Percentiles rank a stretch among this genome's conserved stretches.
phyloP scores from a whole-genome alignment of 1,284 basidiomycete genomes.

The Ceratobasidium theobromae region DNA sequence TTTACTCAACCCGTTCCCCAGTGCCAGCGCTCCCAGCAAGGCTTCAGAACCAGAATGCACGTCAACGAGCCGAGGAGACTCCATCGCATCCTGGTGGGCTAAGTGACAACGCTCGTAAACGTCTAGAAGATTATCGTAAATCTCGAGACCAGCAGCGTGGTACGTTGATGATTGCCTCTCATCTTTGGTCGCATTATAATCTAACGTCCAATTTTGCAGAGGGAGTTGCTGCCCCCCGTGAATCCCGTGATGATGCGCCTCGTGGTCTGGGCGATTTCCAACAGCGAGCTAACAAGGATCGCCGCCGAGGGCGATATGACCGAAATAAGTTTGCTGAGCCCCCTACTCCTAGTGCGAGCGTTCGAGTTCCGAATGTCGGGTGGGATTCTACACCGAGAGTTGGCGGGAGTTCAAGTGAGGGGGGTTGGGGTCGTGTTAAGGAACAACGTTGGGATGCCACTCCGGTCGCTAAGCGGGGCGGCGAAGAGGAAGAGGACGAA shows the following conservation, averaged over 20 bases:
- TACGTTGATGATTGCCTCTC: slow-evolving; percentile 38
- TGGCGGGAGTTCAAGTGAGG: slow-evolving; percentile 48
- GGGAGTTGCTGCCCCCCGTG: slow-evolving; percentile 60
- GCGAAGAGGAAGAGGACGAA: slow-evolving; percentile 60
- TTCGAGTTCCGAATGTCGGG: slow-evolving; percentile 82
- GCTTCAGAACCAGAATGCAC: slow-evolving; percentile 54
- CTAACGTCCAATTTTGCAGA: slow-evolving; percentile 46
- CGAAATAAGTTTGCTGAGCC: slow-evolving; percentile 62
- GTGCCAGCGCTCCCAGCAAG: slow-evolving; percentile 70
- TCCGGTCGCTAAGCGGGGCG: slow-evolving; percentile 59
- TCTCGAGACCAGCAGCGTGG: slow-evolving; percentile 69
- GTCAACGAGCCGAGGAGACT: slow-evolving; percentile 83
- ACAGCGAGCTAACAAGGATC: slow-evolving; percentile 64
- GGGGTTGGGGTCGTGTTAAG: slow-evolving; percentile 57
- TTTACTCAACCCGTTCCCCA: slow-evolving; percentile 41
- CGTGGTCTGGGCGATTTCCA: slow-evolving; percentile 69
- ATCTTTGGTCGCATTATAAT: slow-evolving; percentile 16
- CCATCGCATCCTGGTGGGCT: slow-evolving; percentile 92
- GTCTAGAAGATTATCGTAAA: slow-evolving; percentile 74
- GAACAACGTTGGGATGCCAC: slow-evolving; percentile 83
- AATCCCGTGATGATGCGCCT: slow-evolving; percentile 56
- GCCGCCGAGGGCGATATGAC: slow-evolving; percentile 46
- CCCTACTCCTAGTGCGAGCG: slow-evolving; percentile 54
- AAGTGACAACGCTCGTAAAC: slow-evolving; percentile 67
- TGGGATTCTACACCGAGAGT: slow-evolving; percentile 87